These are phyloP conservation scores for Cryptosporidium bovis DNA, from an alignment of 169 alveolate species.

Conservation along the genomic window DNA sequence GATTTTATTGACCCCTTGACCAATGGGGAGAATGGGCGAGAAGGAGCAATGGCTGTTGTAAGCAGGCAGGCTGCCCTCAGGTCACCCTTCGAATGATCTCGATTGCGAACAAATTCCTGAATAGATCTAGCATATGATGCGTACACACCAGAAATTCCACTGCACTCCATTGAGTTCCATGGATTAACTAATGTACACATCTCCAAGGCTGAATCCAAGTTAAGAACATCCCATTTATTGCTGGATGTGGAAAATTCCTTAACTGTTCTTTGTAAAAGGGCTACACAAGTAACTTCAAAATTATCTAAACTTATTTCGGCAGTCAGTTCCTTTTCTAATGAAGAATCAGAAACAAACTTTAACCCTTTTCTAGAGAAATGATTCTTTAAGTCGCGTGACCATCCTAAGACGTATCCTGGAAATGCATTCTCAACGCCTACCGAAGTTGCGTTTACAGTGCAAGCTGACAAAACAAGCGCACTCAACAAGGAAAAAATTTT, in stretches of 20 bases:
- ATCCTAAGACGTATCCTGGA: neutral
- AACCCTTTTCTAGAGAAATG: neutral
- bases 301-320: constrained; percentile 6
- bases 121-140: constrained; percentile 53
- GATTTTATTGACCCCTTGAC: constrained; percentile 26
- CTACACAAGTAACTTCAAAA: constrained; percentile 51
- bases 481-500: neutral
- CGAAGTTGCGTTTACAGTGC: neutral
- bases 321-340: neutral
- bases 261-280: neutral
- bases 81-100: constrained; percentile 4
- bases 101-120: constrained; percentile 17
- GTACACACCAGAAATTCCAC: constrained; percentile 31
- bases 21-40: constrained; percentile 57
- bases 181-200: constrained; percentile 53
- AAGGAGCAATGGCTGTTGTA: constrained; percentile 49
- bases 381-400: neutral
- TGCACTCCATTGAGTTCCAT: constrained; percentile 72
- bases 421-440: neutral
- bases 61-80: constrained; percentile 61
- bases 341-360: neutral
- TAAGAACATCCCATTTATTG: neutral
- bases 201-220: constrained; percentile 44
- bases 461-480: too few relatives aligned
- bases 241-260: neutral